Evolutionary conservation across 148 eudicot genomes (phyloP).

Genomic region (Chenopodium formosanum): DNA sequence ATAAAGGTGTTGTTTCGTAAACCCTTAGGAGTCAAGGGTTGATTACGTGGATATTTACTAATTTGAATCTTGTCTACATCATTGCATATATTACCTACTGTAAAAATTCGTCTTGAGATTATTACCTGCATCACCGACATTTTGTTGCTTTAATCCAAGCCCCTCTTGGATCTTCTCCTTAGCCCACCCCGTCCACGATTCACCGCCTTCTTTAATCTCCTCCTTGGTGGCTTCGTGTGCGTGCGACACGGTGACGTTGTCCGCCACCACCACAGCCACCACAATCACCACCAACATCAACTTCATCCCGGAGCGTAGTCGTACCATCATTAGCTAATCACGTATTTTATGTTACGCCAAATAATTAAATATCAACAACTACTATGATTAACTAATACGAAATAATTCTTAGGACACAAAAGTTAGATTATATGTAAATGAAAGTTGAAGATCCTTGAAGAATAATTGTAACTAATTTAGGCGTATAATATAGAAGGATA

Average conservation of each 20-base stretch:
- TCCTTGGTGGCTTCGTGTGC: background rate
- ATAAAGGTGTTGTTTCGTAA: too few species aligned
- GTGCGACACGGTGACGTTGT: background rate
- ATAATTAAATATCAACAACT: too few species aligned
- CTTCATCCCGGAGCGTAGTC: background rate
- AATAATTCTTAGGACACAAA: too few species aligned
- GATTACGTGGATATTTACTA: too few species aligned
- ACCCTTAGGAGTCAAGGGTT: too few species aligned
- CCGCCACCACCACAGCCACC: background rate
- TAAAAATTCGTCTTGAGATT: background rate
- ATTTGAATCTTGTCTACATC: too few species aligned
- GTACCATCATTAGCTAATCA: background rate
- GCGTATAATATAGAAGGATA: background rate
- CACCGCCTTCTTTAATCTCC: background rate
- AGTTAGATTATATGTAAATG: too few species aligned
- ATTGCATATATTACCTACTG: background rate
- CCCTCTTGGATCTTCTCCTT: constrained; percentile 27
- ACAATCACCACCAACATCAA: background rate
- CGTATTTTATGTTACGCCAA: background rate
- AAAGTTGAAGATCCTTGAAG: too few species aligned
- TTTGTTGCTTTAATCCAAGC: constrained; percentile 18
- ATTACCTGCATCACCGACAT: background rate
- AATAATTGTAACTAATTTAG: too few species aligned
- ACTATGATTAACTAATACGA: too few species aligned
- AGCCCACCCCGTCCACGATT: constrained; percentile 12